Evolutionary conservation across 805 yeast genomes (phyloP).

Genomic region (Candida easanensis): DNA sequence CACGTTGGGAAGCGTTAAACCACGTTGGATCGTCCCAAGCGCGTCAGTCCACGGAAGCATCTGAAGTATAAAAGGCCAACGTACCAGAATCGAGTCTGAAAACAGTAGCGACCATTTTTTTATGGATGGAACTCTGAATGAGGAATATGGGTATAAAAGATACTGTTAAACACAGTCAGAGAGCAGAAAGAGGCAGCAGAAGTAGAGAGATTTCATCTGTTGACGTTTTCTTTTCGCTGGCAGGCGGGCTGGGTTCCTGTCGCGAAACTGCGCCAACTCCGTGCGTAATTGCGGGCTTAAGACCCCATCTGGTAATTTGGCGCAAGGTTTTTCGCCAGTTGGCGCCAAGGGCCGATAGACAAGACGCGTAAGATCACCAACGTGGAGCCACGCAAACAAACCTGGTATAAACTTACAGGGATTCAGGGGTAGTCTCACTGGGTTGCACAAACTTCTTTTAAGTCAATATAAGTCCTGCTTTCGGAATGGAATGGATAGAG

Average conservation of each 20-base stretch:
- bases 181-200: conserved; percentile 28
- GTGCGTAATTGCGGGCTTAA: too few species aligned
- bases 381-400: too few species aligned
- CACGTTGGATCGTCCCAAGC: neutral
- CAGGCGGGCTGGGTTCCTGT: neutral
- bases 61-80: conserved; percentile 11
- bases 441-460: too few species aligned
- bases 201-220: conserved; percentile 42
- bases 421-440: too few species aligned
- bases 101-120: conserved; percentile 31
- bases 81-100: conserved; percentile 41
- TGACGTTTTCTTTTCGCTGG: conserved; percentile 1
- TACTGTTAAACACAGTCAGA: conserved; percentile 12
- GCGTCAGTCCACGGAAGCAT: neutral
- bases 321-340: too few species aligned
- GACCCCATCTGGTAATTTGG: too few species aligned
- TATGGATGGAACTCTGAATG: too few species aligned
- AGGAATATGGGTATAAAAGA: neutral
- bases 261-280: neutral
- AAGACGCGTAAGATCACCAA: too few species aligned
- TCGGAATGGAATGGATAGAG: conserved; percentile 40
- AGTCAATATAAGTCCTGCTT: too few species aligned
- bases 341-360: too few species aligned
- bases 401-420: too few species aligned
- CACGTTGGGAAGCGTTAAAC: neutral